Evolutionary conservation across 495 filamentous ascomycete species (phyloP).

Genomic region (Aspergillus nidulans): DNA sequence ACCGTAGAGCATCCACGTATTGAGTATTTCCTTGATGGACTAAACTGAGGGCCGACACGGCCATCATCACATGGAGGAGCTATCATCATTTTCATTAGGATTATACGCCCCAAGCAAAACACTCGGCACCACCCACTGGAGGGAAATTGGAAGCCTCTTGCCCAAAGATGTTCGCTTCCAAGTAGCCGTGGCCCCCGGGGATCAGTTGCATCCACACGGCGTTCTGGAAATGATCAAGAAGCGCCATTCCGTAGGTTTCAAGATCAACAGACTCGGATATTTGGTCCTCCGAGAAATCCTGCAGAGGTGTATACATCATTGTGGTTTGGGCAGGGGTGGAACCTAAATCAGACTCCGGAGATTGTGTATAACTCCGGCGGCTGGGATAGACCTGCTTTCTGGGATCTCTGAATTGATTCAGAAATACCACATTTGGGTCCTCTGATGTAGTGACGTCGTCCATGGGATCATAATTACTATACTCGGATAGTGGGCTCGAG

Average conservation of each 20-base stretch:
- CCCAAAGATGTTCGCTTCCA: constrained; percentile 46
- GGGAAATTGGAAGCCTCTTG: constrained; percentile 44
- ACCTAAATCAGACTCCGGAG: constrained; percentile 29
- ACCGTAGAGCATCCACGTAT: constrained; percentile 47
- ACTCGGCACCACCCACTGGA: constrained; percentile 38
- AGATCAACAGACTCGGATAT: constrained; percentile 15
- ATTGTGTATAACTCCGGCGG: constrained; percentile 28
- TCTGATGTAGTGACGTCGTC: constrained; percentile 18
- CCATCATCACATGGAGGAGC: constrained; percentile 60
- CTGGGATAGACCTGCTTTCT: constrained; percentile 27
- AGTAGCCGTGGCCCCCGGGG: constrained; percentile 19
- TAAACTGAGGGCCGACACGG: constrained; percentile 53
- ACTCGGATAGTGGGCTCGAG: constrained; percentile 11
- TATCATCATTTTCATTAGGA: constrained; percentile 23
- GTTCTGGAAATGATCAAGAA: constrained; percentile 43
- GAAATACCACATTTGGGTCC: constrained; percentile 45
- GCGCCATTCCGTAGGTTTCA: constrained; percentile 27
- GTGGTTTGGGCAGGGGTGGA: constrained; percentile 7
- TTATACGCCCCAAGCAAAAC: constrained; percentile 1
- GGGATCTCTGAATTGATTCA: constrained; percentile 48
- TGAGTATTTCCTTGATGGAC: constrained; percentile 42
- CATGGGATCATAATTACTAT: constrained; percentile 20
- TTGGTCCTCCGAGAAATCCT: constrained; percentile 6
- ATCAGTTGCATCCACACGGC: constrained; percentile 40
- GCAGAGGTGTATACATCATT: constrained; percentile 9